Evolutionary conservation across 2,329 filamentous ascomycete genomes (phyloP), one percentile per base, ranked within the genome.

Genomic region (Coniochaeta sp.): DNA sequence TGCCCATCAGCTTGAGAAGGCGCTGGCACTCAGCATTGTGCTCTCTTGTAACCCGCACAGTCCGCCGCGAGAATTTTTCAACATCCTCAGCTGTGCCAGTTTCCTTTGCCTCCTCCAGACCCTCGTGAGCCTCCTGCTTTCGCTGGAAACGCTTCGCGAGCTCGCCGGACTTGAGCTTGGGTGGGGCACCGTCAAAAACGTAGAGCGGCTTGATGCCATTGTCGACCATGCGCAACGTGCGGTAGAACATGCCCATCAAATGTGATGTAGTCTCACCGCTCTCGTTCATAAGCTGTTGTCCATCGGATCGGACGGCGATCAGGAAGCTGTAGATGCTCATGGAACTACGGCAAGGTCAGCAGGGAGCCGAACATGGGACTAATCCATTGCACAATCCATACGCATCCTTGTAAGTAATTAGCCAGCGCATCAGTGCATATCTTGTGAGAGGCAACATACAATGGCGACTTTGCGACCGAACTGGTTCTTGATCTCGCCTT

Each of bases 281-380:
- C 70, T 99, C 95, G 75, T 89, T 96, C 83, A 88, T 98, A 68
- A 99, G 88, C 76, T 97, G 92, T 74, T 99, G 91, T 67, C 95
- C 95, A 68, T 96, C 92, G 69, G 93, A 97, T 67, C 95, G 92
- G 60, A 99, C 95, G 57, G 95, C 95, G 72, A 99, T 95, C 63
- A 99, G 85, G 80, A 99, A 99, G 76, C 91, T 96, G 82, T 99
- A 99, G 70, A 99, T 93, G 77, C 91, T 96, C 95, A 99, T 99
- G 56, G 95, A 99, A 54, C 88, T 90, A 68, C 62, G 58, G 36
- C 5, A 16, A 16, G 19, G 59, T 65, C 56, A 58, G 56, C 56
- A 58, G 3, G 19, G 47, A 28, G 28, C 22, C n/a, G 6, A 24
- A 22, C 33, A 47, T 43, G 28, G 57, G 24, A 33, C 22, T 56